phyloP scores from a whole-genome alignment of 2,329 filamentous ascomycete species.

The Mycosphaerella arachidis region DNA sequence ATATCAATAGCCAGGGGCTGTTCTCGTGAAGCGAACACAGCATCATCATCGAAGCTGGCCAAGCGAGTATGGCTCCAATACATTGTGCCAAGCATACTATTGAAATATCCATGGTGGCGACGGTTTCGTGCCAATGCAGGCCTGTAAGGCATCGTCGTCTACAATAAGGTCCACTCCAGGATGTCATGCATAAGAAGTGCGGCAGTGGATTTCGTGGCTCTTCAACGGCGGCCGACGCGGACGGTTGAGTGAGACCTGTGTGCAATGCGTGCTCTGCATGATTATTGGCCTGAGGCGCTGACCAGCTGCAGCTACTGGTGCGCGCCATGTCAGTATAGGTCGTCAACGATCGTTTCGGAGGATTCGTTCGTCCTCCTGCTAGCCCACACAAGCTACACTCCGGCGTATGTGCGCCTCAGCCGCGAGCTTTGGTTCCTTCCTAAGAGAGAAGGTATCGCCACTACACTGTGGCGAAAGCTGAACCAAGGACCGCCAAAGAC shows the following conservation, averaged over 20 bases:
- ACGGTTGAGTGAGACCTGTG: constrained; percentile 17
- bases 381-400: constrained; percentile 14
- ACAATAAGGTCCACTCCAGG: constrained; percentile 16
- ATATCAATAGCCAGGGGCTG: constrained; percentile 22
- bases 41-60: constrained; percentile 22
- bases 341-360: constrained; percentile 14
- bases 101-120: constrained; percentile 28
- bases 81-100: constrained; percentile 27
- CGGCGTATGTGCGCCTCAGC: constrained; percentile 19
- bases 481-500: constrained; percentile 8
- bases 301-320: constrained; percentile 13
- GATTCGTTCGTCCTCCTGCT: constrained; percentile 3
- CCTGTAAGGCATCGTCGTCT: constrained; percentile 23
- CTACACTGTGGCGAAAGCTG: constrained; percentile 20
- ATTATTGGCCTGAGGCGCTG: constrained; percentile 22
- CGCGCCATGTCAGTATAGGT: constrained; percentile 10
- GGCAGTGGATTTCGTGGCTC: constrained; percentile 20
- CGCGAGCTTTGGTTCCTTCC: constrained; percentile 10
- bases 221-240: constrained; percentile 22
- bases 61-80: constrained; percentile 27
- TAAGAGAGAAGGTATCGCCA: constrained; percentile 17
- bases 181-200: constrained; percentile 17
- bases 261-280: constrained; percentile 13
- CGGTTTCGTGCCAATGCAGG: constrained; percentile 27
- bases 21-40: constrained; percentile 23